Base-by-base conservation (phyloP, 2,329 filamentous ascomycete species). In the Domatiomyces globalis region DNA sequence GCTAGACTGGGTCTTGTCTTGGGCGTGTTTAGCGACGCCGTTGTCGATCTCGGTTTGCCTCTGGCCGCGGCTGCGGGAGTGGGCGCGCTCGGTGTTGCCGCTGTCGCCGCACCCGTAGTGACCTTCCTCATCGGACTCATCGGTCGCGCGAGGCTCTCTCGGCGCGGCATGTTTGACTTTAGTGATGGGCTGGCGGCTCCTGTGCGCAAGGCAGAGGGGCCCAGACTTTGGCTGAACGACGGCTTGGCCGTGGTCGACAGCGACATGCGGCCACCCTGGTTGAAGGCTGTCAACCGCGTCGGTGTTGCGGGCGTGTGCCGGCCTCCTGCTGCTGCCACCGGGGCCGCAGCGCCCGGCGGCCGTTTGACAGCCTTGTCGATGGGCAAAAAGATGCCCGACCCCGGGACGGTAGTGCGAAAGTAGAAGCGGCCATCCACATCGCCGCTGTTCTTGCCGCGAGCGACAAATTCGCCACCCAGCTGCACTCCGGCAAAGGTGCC, bases 401-500 rank as follows among this genome's bases (percentile, higher is more conserved):
- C 87, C 0, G 86, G 79, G 19, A 83, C 70, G 2, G 77, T 76
- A 9, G 92, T 95, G 36, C 74, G 76, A 66, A 98, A 98, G 69
- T 98, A 98, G 51, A 72, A 73, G 53, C 72, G 73, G 43, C 90
- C 92, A 60, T 96, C 90, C 50, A 96, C 92, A 67, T 95, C 89
- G 57, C 92, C 92, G 62, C 79, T 94, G 65, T 98, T 98, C 74
- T 98, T 98, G 33, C 92, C 92, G 64, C 84, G 80, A 49, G 76
- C 68, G 33, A 88, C 85, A 71, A 84, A 94, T 59, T 94, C 85
- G 49, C 79, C 73, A 62, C 83, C 80, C 56, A 98, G 75, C 68
- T 98, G 92, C 36, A 98, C 86, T 45, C 92, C 92, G 29, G 87
- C 88, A 73, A 98, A 98, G 18, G 79, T 78, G 48, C 92, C 92